Evolutionary conservation across 2,329 filamentous ascomycete genomes (phyloP).

Genomic region (Onygena corvina): DNA sequence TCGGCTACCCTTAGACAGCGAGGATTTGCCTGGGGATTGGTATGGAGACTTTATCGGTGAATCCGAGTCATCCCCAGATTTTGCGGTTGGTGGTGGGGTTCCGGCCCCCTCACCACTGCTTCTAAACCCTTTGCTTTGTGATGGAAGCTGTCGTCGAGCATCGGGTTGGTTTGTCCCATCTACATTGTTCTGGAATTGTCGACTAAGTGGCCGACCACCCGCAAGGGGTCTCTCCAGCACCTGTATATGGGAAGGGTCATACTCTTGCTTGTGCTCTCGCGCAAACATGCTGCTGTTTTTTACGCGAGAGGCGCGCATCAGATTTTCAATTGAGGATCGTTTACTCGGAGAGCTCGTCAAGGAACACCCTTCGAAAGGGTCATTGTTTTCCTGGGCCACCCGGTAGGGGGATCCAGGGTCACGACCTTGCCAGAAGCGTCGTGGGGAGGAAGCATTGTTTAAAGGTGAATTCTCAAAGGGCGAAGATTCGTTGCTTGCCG

Average conservation of each 20-base stretch:
- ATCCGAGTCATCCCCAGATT: constrained; percentile 16
- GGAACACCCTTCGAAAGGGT: constrained; percentile 46
- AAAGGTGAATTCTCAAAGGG: constrained; percentile 77
- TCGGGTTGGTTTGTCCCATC: constrained; percentile 42
- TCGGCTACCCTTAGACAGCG: constrained; percentile 55
- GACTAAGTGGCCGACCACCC: constrained; percentile 45
- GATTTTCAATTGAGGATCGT: constrained; percentile 84
- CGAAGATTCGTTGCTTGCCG: constrained; percentile 60
- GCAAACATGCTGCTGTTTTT: constrained; percentile 98
- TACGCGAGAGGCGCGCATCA: constrained; percentile 87
- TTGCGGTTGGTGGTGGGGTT: constrained; percentile 6
- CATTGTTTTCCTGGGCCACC: constrained; percentile 57
- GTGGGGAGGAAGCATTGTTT: constrained; percentile 54
- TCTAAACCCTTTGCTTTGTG: constrained; percentile 11
- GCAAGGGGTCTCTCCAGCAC: constrained; percentile 72
- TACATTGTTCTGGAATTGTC: constrained; percentile 57
- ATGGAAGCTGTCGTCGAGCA: constrained; percentile 16
- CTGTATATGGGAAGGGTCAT: constrained; percentile 68
- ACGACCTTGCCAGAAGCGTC: constrained; percentile 77
- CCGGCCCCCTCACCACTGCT: constrained; percentile 16
- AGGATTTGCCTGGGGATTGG: constrained; percentile 76
- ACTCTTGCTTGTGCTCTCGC: constrained; percentile 81
- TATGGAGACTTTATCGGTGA: constrained; percentile 38
- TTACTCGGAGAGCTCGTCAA: constrained; percentile 58
- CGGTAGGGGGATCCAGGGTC: constrained; percentile 55